These are phyloP conservation scores for Fusarium pseudograminearum DNA, from an alignment of 2,329 filamentous ascomycete species.

Conservation along the genomic window DNA sequence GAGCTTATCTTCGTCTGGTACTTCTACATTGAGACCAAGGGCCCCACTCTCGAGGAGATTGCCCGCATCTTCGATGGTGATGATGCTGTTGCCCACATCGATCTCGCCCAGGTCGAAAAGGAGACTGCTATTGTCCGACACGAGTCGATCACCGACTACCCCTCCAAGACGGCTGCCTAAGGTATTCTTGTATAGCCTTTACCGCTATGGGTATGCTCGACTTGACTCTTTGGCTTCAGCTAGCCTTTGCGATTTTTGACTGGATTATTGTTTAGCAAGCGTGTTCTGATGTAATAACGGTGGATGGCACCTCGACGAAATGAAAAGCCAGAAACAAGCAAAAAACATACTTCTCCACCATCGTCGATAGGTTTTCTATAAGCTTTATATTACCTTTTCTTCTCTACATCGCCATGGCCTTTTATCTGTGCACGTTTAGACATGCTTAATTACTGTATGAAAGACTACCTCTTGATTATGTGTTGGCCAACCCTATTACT, in stretches of 20 bases:
- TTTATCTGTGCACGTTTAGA: not conserved
- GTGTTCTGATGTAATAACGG: slow-evolving; percentile 23
- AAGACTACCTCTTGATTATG: not conserved
- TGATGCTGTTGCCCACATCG: slow-evolving; percentile 66
- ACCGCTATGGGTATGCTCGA: not conserved
- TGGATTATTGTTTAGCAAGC: slow-evolving; percentile 25
- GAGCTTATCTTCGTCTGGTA: slow-evolving; percentile 73
- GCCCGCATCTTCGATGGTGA: slow-evolving; percentile 78
- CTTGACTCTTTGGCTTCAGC: not conserved
- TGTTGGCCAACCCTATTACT: not conserved
- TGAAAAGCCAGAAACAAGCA: slow-evolving; percentile 7
- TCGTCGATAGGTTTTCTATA: slow-evolving; percentile 8
- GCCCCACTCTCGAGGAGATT: slow-evolving; percentile 72
- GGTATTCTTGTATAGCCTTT: not conserved
- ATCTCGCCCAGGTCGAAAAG: slow-evolving; percentile 67
- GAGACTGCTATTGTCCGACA: slow-evolving; percentile 53
- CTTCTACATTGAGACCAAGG: slow-evolving; percentile 77
- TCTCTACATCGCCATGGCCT: not conserved
- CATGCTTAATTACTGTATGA: not conserved
- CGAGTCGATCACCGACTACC: slow-evolving; percentile 39
- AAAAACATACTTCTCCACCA: not conserved
- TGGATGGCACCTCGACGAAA: slow-evolving; percentile 11
- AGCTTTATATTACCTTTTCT: not conserved
- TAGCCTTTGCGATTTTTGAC: slow-evolving; percentile 5
- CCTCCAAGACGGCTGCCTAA: slow-evolving; percentile 37